Conservation (phyloP, 148 eudicot genomes). For the Cornus controversa region DNA sequence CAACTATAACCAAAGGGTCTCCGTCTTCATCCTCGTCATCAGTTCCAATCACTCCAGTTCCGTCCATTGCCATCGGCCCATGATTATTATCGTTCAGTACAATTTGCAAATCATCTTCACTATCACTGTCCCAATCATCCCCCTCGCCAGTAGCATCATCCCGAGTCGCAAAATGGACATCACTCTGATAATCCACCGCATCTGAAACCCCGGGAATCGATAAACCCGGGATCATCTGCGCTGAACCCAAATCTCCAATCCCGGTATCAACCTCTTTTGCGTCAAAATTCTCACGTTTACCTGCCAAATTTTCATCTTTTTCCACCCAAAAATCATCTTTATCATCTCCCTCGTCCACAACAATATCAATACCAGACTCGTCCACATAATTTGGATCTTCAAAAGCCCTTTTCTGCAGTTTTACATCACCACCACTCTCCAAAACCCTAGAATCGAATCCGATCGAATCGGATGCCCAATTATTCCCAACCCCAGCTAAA, state of each 20-base stretch:
- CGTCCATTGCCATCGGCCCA: conserved; percentile 51
- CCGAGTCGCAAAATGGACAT: background rate
- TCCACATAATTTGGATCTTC: conserved; percentile 30
- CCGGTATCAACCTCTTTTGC: conserved; percentile 21
- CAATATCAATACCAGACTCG: conserved; percentile 29
- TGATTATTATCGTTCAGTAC: conserved; percentile 69
- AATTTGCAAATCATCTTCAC: conserved; percentile 91
- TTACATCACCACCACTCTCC: conserved; percentile 27
- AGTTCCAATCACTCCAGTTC: conserved; percentile 17
- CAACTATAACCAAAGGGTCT: conserved; percentile 50
- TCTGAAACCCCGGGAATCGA: conserved; percentile 11
- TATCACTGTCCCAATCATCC: conserved; percentile 79
- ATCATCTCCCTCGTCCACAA: conserved; percentile 26
- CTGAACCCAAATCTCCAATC: conserved; percentile 29
- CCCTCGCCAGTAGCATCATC: conserved; percentile 10
- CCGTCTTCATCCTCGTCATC: conserved; percentile 71
- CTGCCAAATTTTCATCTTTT: background rate
- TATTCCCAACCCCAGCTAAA: background rate
- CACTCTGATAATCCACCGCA: conserved; percentile 5
- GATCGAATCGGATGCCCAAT: conserved; percentile 15
- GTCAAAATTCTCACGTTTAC: conserved; percentile 19
- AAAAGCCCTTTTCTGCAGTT: conserved; percentile 16
- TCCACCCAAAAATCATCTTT: conserved; percentile 2
- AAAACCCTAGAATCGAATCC: conserved; percentile 47
- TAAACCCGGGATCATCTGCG: conserved; percentile 53